Base-by-base conservation (phyloP, 768 basidiomycete genomes). In the Suillus weaverae region DNA sequence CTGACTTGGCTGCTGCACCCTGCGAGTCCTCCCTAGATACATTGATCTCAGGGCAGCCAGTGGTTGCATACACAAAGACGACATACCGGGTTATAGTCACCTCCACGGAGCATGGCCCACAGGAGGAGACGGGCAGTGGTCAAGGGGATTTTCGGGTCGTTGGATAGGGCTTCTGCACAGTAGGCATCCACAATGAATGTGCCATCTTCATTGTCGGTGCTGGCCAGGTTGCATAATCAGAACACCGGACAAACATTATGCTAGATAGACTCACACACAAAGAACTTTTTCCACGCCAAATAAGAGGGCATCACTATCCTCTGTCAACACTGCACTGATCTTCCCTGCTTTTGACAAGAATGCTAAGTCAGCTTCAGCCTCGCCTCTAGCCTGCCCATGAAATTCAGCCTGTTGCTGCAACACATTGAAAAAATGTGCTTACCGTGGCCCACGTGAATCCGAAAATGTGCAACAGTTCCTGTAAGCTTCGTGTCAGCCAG, bases 401-500 rank as follows among this genome's bases (percentile, higher is more conserved):
- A 4, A 7, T 38, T 38, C 30, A 59, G n/a, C 41, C 30, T 59
- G 8, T 26, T 11, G 9, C 38, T 26, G 36, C 7, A 26, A 59
- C 56, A 38, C 20, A 11, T 1, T 6, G 8, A 43, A 41, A 46
- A 46, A 0, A 60, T 30, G 3, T 5, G 63, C 66, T 36, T 60
- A 74, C 77, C 43, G 35, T 64, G 61, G 72, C 65, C 70, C 73
- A 76, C 56, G 78, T 73, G 50, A 81, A 81, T 1, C 83, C 82
- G 64, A 83, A 85, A 0, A 73, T 75, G n/a, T 77, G 69, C 10
- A 83, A 66, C 18, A 85, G 64, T 46, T 73, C 66, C 60, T 72
- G 57, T 46, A 78, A 68, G 13, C 66, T 72, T 16, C 57, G 32
- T 3, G 65, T 67, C 16, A 78, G 53, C 71, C 70, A 74, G 57